Evolutionary conservation across 148 eudicot genomes (phyloP).

Genomic region (Diospyros kaki): DNA sequence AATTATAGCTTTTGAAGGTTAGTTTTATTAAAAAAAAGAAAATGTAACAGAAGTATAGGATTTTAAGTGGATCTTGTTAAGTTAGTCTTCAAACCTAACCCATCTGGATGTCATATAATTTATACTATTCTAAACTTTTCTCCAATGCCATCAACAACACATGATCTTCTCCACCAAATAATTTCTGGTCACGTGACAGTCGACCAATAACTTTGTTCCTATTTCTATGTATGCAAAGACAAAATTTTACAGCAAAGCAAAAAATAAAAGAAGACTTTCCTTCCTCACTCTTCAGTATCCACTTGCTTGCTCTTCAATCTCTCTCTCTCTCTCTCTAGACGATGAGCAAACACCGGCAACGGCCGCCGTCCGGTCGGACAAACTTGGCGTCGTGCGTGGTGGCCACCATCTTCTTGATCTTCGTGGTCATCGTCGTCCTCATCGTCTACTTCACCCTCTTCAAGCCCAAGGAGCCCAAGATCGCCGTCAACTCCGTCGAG

Average conservation of each 20-base stretch:
- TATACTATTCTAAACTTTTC: too few relatives aligned
- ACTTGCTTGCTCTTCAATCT: neutral
- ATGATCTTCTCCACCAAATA: too few relatives aligned
- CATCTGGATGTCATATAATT: too few relatives aligned
- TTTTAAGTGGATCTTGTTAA: too few relatives aligned
- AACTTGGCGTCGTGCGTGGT: conserved; percentile 73
- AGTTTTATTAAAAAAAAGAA: too few relatives aligned
- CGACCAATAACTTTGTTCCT: too few relatives aligned
- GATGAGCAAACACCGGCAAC: conserved; percentile 24
- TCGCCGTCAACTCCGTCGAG: conserved; percentile 60
- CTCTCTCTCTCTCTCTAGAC: neutral
- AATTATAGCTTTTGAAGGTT: too few relatives aligned
- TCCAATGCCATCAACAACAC: too few relatives aligned
- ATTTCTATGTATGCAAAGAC: neutral
- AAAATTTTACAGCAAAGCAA: neutral
- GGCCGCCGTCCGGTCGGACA: conserved; percentile 40
- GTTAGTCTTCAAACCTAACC: too few relatives aligned
- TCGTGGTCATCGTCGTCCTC: conserved; percentile 45
- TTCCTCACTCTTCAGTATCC: neutral
- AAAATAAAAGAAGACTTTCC: neutral
- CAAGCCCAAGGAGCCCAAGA: conserved; percentile 59
- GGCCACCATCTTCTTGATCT: conserved; percentile 63
- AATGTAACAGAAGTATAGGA: too few relatives aligned
- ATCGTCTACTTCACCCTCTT: conserved; percentile 68
- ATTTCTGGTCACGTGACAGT: too few relatives aligned